These are phyloP conservation scores for Mycosarcoma maydis DNA, from an alignment of 1,284 basidiomycete species.

Conservation along the genomic window DNA sequence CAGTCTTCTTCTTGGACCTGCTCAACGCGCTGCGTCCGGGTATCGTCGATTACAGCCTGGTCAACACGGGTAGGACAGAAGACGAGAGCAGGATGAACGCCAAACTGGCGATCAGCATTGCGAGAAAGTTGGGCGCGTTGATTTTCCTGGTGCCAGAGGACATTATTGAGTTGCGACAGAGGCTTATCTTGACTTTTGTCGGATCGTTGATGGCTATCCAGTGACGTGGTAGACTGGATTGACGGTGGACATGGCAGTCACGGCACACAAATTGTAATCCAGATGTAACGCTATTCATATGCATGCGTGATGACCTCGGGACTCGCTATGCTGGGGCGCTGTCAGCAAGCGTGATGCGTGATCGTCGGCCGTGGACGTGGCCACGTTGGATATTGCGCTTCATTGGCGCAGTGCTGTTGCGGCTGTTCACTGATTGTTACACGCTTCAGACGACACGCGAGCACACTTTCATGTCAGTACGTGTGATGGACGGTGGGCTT, in stretches of 20 bases:
- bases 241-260: not conserved
- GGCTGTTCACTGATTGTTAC: too few species aligned
- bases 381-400: too few species aligned
- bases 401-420: too few species aligned
- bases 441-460: too few species aligned
- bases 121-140: constrained; percentile 93
- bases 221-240: constrained; percentile 1
- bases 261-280: too few species aligned
- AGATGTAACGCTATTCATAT: too few species aligned
- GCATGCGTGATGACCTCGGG: too few species aligned
- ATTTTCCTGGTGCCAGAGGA: constrained; percentile 97
- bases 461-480: too few species aligned
- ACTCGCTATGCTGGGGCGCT: too few species aligned
- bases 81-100: constrained; percentile 93
- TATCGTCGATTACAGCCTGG: constrained; percentile 89
- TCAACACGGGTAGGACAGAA: constrained; percentile 77
- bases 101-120: constrained; percentile 89
- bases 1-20: constrained; percentile 91
- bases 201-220: constrained; percentile 69
- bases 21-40: constrained; percentile 90
- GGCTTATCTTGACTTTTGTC: constrained; percentile 72
- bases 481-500: too few species aligned
- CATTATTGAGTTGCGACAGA: constrained; percentile 66
- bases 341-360: too few species aligned
- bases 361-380: too few species aligned